Evolutionary conservation across 371 early-diverging fungal species (phyloP).

Genomic region (Smittium culicis): DNA sequence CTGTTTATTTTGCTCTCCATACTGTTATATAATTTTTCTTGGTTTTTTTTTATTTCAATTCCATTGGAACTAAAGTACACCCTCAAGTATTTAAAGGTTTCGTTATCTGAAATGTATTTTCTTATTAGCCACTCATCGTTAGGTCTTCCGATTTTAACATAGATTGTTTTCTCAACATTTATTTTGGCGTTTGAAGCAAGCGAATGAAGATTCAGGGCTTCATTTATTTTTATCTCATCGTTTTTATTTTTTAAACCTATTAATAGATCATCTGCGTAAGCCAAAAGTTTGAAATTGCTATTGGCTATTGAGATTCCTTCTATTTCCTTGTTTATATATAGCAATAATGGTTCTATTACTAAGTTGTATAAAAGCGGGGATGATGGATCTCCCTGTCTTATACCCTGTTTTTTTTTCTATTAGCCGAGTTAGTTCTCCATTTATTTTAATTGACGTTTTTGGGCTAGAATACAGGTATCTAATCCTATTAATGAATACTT

Average conservation of each 20-base stretch:
- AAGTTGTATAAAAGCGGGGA: slow-evolving; percentile 16
- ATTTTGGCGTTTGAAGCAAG: background rate
- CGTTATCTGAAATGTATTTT: background rate
- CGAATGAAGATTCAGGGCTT: slow-evolving; percentile 3
- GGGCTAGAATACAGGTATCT: slow-evolving; percentile 4
- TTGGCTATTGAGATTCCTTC: background rate
- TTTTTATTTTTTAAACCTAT: background rate
- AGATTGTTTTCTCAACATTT: slow-evolving; percentile 4
- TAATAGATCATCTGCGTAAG: slow-evolving; percentile 14
- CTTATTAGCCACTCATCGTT: no score
- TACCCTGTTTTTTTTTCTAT: slow-evolving; percentile 8
- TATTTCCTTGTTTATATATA: background rate
- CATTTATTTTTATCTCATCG: slow-evolving; percentile 1
- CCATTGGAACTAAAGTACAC: background rate
- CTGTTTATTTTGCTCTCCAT: background rate
- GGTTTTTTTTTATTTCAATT: background rate
- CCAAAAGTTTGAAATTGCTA: background rate
- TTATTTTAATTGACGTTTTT: slow-evolving; percentile 5
- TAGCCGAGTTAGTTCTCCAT: slow-evolving; percentile 3
- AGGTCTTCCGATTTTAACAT: slow-evolving; percentile 6
- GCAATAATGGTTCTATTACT: slow-evolving; percentile 11
- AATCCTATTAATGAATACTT: background rate
- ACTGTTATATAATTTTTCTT: background rate
- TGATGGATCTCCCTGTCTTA: slow-evolving; percentile 12
- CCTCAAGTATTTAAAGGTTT: slow-evolving; percentile 5